Conservation (phyloP, 495 filamentous ascomycete genomes). For the Tuber umbilicatum region DNA sequence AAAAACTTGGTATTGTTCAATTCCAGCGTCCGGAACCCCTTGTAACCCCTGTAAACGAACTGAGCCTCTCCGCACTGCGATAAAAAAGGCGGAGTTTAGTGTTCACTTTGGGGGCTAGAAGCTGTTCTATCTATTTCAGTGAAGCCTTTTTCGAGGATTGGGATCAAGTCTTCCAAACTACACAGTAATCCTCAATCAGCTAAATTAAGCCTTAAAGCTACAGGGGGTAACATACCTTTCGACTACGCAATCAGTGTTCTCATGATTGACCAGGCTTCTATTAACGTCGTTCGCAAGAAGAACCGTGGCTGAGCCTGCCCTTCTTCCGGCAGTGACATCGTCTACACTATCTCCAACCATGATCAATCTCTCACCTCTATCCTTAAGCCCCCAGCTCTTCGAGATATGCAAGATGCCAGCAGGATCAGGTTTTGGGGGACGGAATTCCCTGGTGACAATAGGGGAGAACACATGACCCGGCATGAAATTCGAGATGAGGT, state of each 20-base stretch:
- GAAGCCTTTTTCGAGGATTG: constrained; percentile 63
- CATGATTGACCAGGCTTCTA: constrained; percentile 61
- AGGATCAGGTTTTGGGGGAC: constrained; percentile 79
- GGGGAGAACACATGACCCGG: constrained; percentile 61
- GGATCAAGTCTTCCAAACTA: constrained; percentile 63
- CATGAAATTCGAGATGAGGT: constrained; percentile 71
- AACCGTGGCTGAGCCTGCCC: constrained; percentile 82
- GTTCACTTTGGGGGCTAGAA: not conserved
- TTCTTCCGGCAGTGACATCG: constrained; percentile 82
- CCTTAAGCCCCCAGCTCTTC: constrained; percentile 54
- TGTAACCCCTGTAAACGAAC: not conserved
- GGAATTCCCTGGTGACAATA: constrained; percentile 79
- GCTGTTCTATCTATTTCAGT: constrained; percentile 43
- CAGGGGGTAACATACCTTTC: constrained; percentile 34
- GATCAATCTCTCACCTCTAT: constrained; percentile 39
- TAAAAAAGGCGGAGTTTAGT: not conserved
- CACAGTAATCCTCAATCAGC: constrained; percentile 48
- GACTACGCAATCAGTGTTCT: constrained; percentile 60
- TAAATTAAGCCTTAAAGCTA: constrained; percentile 10
- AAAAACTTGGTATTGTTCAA: not conserved
- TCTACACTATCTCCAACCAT: constrained; percentile 77
- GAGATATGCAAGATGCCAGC: constrained; percentile 84
- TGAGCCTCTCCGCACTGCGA: not conserved
- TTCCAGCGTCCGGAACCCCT: not conserved
- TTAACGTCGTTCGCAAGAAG: constrained; percentile 79